Evolutionary conservation across 345 rosid species (phyloP).

Genomic region (Dovyalis caffra): DNA sequence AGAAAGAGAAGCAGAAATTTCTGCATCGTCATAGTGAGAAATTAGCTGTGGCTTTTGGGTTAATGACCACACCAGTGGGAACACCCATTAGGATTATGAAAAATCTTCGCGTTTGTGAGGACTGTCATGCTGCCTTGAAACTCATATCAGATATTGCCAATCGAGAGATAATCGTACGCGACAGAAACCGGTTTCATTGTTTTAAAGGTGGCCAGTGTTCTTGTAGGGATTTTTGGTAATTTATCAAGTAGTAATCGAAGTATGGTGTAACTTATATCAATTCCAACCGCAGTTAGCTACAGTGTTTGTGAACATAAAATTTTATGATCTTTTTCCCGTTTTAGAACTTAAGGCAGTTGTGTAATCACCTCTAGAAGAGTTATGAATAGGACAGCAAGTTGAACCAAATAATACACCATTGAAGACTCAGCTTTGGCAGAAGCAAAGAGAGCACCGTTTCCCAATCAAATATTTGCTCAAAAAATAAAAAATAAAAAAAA

Average conservation of each 20-base stretch:
- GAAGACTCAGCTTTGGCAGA: no score
- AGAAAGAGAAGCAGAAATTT: slow-evolving; percentile 17
- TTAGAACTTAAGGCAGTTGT: no score
- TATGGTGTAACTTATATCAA: no score
- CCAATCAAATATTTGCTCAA: no score
- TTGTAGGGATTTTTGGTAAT: not conserved
- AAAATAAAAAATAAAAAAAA: no score
- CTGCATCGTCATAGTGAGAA: slow-evolving; percentile 19
- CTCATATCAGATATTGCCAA: not conserved
- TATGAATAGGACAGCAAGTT: no score
- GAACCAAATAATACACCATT: no score
- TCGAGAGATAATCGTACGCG: slow-evolving; percentile 19
- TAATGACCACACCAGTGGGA: slow-evolving; percentile 4
- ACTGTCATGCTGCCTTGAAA: slow-evolving; percentile 20
- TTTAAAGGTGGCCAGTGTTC: not conserved
- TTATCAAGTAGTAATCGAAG: not conserved
- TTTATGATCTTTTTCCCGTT: no score
- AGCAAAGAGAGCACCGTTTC: no score
- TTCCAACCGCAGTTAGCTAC: no score
- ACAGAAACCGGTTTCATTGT: slow-evolving; percentile 1
- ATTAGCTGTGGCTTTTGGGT: slow-evolving; percentile 17
- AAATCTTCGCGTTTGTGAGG: slow-evolving; percentile 18
- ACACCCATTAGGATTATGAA: slow-evolving; percentile 17
- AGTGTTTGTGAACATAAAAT: no score
- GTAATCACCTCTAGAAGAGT: no score